A percentile compares a stretch with the other conserved stretches of the same genome.
Conservation (phyloP, 2,329 filamentous ascomycete species). For the Microdochium bolleyi region DNA sequence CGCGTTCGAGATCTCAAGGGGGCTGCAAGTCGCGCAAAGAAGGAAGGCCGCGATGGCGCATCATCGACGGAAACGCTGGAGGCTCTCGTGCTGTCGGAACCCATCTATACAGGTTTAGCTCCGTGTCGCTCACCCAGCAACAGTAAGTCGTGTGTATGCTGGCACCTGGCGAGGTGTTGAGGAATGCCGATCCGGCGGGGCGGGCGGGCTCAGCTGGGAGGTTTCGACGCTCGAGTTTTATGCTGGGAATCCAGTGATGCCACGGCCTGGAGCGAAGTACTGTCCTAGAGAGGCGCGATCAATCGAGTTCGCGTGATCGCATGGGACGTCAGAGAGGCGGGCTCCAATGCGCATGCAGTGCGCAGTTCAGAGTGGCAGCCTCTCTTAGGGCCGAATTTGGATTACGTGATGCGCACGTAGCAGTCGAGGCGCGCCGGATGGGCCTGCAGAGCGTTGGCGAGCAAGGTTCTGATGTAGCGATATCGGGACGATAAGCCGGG, state of each 20-base stretch:
- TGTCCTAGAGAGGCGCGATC: neutral
- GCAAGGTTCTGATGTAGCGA: neutral
- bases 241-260: neutral
- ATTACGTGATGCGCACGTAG: too few species aligned
- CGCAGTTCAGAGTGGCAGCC: too few species aligned
- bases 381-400: too few species aligned
- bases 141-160: neutral
- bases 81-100: conserved; percentile 31
- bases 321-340: too few species aligned
- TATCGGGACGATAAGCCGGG: neutral
- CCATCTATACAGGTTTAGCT: conserved; percentile 30
- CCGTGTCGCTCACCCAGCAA: neutral
- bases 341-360: too few species aligned
- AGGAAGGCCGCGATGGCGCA: conserved; percentile 30
- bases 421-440: too few species aligned
- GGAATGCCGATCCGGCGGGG: neutral
- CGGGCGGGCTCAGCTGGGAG: neutral
- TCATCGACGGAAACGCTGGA: conserved; percentile 28
- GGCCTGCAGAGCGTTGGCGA: neutral
- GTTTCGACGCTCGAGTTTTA: neutral
- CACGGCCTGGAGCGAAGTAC: neutral
- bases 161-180: neutral
- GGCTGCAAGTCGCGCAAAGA: conserved; percentile 45
- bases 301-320: too few species aligned
- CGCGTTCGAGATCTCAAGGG: conserved; percentile 47